Evolutionary conservation across 306 rosid species (phyloP).

Genomic region (Vigna nakashimae): DNA sequence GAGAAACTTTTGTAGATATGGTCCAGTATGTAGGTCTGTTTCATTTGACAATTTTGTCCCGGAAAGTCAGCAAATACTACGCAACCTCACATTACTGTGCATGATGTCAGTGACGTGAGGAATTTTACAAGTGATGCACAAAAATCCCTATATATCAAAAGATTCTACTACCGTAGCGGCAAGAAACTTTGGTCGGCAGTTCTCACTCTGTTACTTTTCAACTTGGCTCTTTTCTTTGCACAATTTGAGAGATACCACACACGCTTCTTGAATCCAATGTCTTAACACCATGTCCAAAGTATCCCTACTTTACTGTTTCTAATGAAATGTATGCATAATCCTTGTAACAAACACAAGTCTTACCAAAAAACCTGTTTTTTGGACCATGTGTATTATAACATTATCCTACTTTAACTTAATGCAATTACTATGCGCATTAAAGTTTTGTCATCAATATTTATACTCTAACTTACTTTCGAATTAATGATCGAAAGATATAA

Average conservation of each 20-base stretch:
- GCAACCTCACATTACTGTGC: not conserved
- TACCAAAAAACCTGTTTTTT: not conserved
- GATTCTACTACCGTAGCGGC: constrained; percentile 54
- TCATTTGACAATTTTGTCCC: constrained; percentile 36
- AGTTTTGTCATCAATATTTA: not conserved
- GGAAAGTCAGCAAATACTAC: constrained; percentile 52
- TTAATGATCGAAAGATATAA: no score
- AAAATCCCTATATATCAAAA: constrained; percentile 34
- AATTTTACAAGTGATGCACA: constrained; percentile 43
- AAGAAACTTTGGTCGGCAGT: constrained; percentile 53
- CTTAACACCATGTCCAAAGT: constrained; percentile 4
- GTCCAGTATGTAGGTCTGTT: constrained; percentile 35
- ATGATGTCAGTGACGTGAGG: constrained; percentile 45
- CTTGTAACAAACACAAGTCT: not conserved
- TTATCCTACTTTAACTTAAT: no score
- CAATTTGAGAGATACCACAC: constrained; percentile 21
- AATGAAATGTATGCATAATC: not conserved
- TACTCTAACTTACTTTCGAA: not conserved
- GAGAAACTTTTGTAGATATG: constrained; percentile 35
- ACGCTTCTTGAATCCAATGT: constrained; percentile 27
- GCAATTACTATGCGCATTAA: no score
- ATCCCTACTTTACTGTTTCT: constrained; percentile 16
- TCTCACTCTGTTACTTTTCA: constrained; percentile 14
- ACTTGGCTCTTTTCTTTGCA: constrained; percentile 4
- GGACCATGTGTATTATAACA: not conserved